Evolutionary conservation across 2,329 filamentous ascomycete genomes (phyloP), one percentile per base, ranked within the genome.

Genomic region (Cercospora zeina): DNA sequence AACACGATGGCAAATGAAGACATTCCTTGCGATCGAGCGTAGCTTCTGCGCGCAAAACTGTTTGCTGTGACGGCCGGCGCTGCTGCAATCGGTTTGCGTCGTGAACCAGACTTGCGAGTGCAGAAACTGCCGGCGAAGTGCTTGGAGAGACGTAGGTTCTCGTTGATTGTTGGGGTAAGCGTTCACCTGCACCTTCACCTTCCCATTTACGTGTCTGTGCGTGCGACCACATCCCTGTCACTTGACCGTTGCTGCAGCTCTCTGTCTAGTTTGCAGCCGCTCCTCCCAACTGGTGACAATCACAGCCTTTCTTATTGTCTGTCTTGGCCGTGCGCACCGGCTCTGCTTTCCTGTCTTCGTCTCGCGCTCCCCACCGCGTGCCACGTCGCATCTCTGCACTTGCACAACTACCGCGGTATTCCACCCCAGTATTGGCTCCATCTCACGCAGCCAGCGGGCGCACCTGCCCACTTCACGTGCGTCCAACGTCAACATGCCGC

Each of bases 401-500:
- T 39, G 58, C 58, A 55, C 45, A 13, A 14, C 10, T 53, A 54
- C 54, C 4, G 36, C 39, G 16, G 50, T 59, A 64, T 62, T 49
- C 49, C 50, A 33, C 27, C 33, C 16, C 31, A 34, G 50, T 54
- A 62, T 62, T 31, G 56, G 19, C 37, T 47, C 33, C 0, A 59
- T n/a, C 37, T 31, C 33, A 31, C 34, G 16, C 19, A 14, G 13
- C 31, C 19, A 34, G 36, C 31, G 3, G 39, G 16, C 45, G 45
- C 24, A 9, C 30, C 47, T 33, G 47, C 47, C 13, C 16, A 31
- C 34, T 53, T 16, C n/a, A 34, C 24, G n/a, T 19, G 8, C 8
- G 34, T 31, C 9, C 9, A 21, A 6, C 30, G 30, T 11, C 47
- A 24, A 24, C 11, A 49, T 61, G 60, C 58, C 54, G 14, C 24